Evolutionary conservation across 495 filamentous ascomycete genomes (phyloP).

Genomic region (Copromyces sp.): DNA sequence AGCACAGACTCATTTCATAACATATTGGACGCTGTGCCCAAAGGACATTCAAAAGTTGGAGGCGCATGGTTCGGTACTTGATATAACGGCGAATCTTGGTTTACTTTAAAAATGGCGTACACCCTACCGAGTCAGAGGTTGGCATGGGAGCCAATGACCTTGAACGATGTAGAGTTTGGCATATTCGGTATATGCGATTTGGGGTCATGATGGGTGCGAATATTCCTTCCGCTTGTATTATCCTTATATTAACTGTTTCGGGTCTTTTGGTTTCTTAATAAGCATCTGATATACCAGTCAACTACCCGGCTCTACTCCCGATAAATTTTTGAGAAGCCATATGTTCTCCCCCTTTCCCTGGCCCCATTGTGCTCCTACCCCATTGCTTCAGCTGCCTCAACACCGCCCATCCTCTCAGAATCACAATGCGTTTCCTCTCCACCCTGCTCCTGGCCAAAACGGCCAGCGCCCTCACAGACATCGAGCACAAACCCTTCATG

Average conservation of each 20-base stretch:
- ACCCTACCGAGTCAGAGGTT: neutral
- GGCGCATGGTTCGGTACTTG: neutral
- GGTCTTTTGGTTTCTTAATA: neutral
- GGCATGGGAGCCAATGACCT: neutral
- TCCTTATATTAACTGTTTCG: neutral
- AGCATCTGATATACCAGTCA: neutral
- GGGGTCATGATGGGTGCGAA: neutral
- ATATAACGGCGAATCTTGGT: neutral
- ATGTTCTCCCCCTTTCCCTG: neutral
- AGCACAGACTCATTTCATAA: neutral
- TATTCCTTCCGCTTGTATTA: neutral
- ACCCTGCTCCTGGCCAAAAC: constrained; percentile 2
- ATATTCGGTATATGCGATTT: neutral
- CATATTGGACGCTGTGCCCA: neutral
- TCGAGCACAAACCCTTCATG: constrained; percentile 28
- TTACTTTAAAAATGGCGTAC: neutral
- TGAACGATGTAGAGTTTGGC: neutral
- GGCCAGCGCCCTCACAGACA: constrained; percentile 22
- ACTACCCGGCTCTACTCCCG: neutral
- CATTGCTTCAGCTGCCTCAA: neutral
- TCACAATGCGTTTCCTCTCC: neutral
- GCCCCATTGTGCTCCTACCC: neutral
- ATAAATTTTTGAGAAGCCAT: neutral
- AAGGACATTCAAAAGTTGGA: neutral
- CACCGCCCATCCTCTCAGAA: neutral